Percentiles rank a stretch among this genome's conserved stretches.
Conservation (phyloP, 257 asterid genomes). For the Striga asiatica region DNA sequence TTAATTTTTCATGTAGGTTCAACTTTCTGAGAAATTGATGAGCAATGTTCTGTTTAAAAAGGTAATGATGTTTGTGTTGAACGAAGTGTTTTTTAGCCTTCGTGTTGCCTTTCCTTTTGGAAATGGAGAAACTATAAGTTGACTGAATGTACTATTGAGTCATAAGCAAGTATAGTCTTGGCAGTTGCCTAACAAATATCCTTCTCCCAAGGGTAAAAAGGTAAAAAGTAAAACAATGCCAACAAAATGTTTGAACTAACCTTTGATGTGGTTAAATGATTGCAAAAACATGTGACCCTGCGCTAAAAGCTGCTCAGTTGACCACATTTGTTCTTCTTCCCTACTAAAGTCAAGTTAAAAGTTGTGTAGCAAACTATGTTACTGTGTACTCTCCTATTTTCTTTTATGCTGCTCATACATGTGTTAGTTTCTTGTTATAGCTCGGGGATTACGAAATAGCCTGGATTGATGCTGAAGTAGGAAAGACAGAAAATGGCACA, state of each 20-base stretch:
- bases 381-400: background rate
- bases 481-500: conserved; percentile 59
- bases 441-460: conserved; percentile 96
- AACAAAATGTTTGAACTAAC: too few species aligned
- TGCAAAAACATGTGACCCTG: too few species aligned
- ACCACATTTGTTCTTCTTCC: background rate
- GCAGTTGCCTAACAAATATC: background rate
- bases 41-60: conserved; percentile 82
- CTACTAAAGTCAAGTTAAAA: background rate
- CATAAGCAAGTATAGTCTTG: background rate
- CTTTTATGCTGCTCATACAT: background rate
- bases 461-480: conserved; percentile 95
- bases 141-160: conserved; percentile 5
- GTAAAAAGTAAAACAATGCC: too few species aligned
- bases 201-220: too few species aligned
- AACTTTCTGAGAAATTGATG: conserved; percentile 89
- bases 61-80: conserved; percentile 30
- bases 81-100: background rate
- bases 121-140: background rate
- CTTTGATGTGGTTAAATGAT: too few species aligned
- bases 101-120: conserved; percentile 6
- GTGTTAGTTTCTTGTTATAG: conserved; percentile 28
- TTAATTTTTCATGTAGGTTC: conserved; percentile 49
- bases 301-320: too few species aligned
- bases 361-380: background rate